Evolutionary conservation across 192 early-diverging fungal species (phyloP), one percentile per base, ranked within the genome.

Genomic region (Chytriomyces sp.): DNA sequence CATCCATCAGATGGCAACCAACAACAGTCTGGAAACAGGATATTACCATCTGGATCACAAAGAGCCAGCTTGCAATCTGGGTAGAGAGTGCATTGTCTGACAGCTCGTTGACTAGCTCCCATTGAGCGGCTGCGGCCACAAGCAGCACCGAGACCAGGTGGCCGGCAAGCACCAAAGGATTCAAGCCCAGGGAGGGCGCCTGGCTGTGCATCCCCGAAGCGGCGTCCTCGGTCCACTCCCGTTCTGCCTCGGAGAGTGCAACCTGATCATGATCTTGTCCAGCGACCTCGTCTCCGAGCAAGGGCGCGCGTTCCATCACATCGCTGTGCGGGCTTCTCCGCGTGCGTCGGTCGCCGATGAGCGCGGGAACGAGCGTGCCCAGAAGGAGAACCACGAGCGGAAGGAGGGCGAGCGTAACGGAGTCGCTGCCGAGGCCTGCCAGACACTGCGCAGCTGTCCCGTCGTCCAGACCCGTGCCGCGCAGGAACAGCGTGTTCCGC

Each of bases 81-180:
- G 19, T 30, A 14, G 44, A 49, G 22, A 14, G 14, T 0, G 44
- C 44, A 14, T 28, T 28, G n/a, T 58, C 56, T 14, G 22, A 26
- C 56, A 58, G 30, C 56, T 58, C 56, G 3, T 58, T 58, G 56
- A 58, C 56, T 14, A 58, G 56, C 28, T 58, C 56, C 56, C 56
- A 58, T 28, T 28, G 56, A 12, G n/a, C 17, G 12, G 56, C 56
- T 14, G 30, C n/a, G 2, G 30, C 56, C 17, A 58, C 56, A 2
- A 58, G 30, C 19, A 58, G 22, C 5, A 58, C 56, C 4, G 56
- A 58, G 12, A 58, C n/a, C n/a, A 58, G 28, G 30, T 58, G 56
- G 19, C 56, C 56, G 3, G 30, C 4, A 58, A 49, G n/a, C 41
- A 10, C 10, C 41, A n/a, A n/a, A 49, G 12, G 41, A n/a, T 49